A percentile compares a stretch with the other conserved stretches of the same genome.
Evolutionary conservation across 768 basidiomycete genomes (phyloP).

Genomic region (Xerocomellus intermedius): DNA sequence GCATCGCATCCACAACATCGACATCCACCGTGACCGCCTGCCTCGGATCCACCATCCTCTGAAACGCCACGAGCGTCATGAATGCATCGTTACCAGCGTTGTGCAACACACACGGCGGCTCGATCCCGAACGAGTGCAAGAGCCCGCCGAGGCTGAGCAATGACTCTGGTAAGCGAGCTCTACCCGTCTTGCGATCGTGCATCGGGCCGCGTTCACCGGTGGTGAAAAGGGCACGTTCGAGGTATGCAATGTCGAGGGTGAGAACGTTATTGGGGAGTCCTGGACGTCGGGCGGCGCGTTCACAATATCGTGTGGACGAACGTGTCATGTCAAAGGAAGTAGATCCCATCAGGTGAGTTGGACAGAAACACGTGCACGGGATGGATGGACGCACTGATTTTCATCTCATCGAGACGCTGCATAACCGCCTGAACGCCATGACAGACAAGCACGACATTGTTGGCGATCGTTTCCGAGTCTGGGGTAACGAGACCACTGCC

Average conservation of each 20-base stretch:
- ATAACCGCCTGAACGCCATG: constrained; percentile 58
- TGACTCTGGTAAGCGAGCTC: constrained; percentile 49
- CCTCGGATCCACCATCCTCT: constrained; percentile 62
- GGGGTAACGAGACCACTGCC: constrained; percentile 70
- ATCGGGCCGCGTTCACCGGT: constrained; percentile 58
- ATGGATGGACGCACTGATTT: constrained; percentile 57
- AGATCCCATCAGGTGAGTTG: not conserved
- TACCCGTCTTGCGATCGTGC: constrained; percentile 57
- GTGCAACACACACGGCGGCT: constrained; percentile 45
- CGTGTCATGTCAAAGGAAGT: not conserved
- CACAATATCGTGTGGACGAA: not conserved
- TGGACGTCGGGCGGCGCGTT: constrained; percentile 24
- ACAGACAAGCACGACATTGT: constrained; percentile 69
- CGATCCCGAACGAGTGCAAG: constrained; percentile 53
- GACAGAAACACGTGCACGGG: not conserved
- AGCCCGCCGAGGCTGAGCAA: constrained; percentile 63
- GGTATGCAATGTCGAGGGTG: constrained; percentile 59
- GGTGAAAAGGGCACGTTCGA: constrained; percentile 62
- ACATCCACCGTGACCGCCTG: constrained; percentile 16
- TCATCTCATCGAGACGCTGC: constrained; percentile 70
- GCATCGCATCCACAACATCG: too few species aligned
- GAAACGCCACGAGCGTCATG: constrained; percentile 63
- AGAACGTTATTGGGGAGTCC: constrained; percentile 75
- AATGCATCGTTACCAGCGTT: constrained; percentile 85
- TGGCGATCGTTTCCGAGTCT: constrained; percentile 69